Evolutionary conservation across 164 flowering plant genomes (phyloP).

Genomic region (Vitis amurensis): DNA sequence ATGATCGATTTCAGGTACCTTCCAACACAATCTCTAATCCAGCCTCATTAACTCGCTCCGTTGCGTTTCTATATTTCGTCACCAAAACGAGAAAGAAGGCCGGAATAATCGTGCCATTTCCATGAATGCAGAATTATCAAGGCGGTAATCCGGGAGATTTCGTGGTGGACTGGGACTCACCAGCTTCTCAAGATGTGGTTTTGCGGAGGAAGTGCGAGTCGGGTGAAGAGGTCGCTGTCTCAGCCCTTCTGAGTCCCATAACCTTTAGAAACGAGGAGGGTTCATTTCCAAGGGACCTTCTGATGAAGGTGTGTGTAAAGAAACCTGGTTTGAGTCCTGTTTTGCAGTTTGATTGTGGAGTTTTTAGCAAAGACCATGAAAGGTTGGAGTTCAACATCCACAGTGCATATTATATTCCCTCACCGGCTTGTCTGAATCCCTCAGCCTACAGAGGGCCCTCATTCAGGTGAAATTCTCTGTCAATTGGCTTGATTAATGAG

Average conservation of each 20-base stretch:
- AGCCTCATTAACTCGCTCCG: not conserved
- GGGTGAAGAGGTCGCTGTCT: constrained; percentile 77
- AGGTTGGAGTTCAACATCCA: constrained; percentile 40
- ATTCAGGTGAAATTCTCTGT: too few relatives aligned
- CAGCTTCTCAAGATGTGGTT: constrained; percentile 62
- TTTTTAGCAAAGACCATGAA: constrained; percentile 21
- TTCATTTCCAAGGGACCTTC: constrained; percentile 43
- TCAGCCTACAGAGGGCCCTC: too few relatives aligned
- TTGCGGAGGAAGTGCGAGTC: constrained; percentile 53
- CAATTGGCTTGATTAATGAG: too few relatives aligned
- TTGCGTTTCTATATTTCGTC: not conserved
- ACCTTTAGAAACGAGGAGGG: constrained; percentile 10
- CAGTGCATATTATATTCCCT: constrained; percentile 27
- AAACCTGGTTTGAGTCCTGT: constrained; percentile 69
- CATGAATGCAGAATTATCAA: constrained; percentile 26
- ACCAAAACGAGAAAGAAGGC: too few relatives aligned
- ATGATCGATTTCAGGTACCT: constrained; percentile 47
- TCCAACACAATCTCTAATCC: not conserved
- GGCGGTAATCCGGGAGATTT: constrained; percentile 57
- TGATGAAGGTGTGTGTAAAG: constrained; percentile 73
- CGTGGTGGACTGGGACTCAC: constrained; percentile 55
- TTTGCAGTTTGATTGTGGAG: constrained; percentile 74
- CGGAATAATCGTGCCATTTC: not conserved
- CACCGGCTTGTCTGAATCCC: too few relatives aligned
- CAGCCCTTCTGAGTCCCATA: constrained; percentile 56